Base-by-base conservation (phyloP, 164 flowering plant genomes). In the Magnolia kwangsiensis region DNA sequence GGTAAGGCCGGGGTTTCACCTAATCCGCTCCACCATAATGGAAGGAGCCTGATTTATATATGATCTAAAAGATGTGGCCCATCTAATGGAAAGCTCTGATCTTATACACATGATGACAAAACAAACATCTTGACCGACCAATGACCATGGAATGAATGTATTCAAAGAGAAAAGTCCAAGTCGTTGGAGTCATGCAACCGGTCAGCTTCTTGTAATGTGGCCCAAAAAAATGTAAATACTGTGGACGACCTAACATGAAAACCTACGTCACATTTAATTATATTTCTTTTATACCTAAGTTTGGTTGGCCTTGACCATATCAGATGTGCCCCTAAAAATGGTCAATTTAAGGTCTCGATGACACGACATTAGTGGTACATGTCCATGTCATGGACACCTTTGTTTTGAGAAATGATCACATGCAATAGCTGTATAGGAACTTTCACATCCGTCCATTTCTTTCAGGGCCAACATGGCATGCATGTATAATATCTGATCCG, bases 281-380 rank as follows among this genome's bases (percentile, higher is more conserved):
- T 55, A 55, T 55, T 11, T 11, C n/a, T 55, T 16, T 55, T 55
- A 55, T 37, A 55, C 61, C 13, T 55, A 55, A 55, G 61, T 55
- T 55, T 11, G 61, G 61, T 55, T 11, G 61, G 61, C 67, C 23
- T 64, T 64, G 67, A 64, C 67, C 67, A 64, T 3, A 64, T 19
- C 24, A 5, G 67, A 4, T n/a, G 27, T 64, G 21, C 24, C 61
- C 2, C 18, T 10, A 55, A 16, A 55, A 5, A 8, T 18, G 27
- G 78, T 69, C 77, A 82, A 78, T 63, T 74, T 71, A 75, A 77
- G 83, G 83, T 82, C 84, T 80, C 83, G 79, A 79, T 81, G 82
- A 72, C 24, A 64, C 21, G 19, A 20, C 67, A n/a, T 19, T 18
- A 20, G 67, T 18, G 23, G 67, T 20, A 64, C 8, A 64, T 64